These are phyloP conservation scores for Nicotiana knightiana DNA, from an alignment of 257 asterid genomes.

Conservation along the genomic window DNA sequence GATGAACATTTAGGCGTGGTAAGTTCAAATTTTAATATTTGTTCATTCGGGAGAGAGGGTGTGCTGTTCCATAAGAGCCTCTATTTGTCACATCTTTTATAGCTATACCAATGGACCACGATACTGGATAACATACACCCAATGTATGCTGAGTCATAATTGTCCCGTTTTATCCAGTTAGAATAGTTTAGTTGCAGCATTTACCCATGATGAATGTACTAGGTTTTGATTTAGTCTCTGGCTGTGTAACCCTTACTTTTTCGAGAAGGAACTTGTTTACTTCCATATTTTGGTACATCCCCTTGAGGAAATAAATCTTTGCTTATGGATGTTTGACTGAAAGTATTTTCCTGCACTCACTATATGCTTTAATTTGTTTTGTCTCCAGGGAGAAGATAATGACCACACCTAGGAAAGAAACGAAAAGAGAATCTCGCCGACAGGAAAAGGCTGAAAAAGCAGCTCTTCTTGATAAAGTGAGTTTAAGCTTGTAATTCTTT, in stretches of 20 bases:
- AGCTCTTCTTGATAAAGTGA: conserved; percentile 69
- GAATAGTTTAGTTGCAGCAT: background rate
- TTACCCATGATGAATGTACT: background rate
- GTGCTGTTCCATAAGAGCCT: background rate
- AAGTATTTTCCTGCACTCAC: background rate
- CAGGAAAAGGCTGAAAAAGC: conserved; percentile 91
- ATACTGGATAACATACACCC: background rate
- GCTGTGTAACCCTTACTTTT: background rate
- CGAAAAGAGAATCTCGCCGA: conserved; percentile 79
- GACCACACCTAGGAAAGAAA: conserved; percentile 73
- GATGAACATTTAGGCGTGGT: background rate
- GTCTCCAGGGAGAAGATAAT: conserved; percentile 78
- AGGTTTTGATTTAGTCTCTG: background rate
- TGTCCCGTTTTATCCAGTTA: background rate
- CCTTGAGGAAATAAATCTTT: background rate
- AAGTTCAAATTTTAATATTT: background rate
- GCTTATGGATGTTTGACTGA: conserved; percentile 1
- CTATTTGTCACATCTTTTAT: background rate
- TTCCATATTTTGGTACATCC: background rate
- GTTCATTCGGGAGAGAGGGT: background rate
- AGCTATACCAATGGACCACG: background rate
- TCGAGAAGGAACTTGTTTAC: background rate
- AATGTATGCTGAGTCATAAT: background rate
- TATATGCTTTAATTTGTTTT: background rate
- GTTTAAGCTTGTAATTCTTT: background rate